Conservation (phyloP, 805 yeast genomes). For the Candida chauliodis region DNA sequence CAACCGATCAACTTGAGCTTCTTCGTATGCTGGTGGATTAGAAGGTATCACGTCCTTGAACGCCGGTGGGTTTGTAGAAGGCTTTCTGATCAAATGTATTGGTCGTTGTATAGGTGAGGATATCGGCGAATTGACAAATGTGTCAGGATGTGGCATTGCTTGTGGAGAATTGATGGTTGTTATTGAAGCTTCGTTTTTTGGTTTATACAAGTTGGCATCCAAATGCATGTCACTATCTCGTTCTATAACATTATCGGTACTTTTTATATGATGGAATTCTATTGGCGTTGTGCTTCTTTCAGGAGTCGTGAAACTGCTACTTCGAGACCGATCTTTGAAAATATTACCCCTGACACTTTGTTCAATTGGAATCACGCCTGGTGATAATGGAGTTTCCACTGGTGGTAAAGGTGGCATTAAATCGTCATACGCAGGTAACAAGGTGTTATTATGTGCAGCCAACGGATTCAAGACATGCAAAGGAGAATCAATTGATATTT, state of each 20-base stretch:
- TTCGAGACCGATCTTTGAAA: slow-evolving; percentile 4
- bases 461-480: slow-evolving; percentile 73
- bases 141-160: slow-evolving; percentile 49
- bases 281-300: slow-evolving; percentile 4
- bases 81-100: slow-evolving; percentile 50
- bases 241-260: slow-evolving; percentile 30
- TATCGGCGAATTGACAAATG: slow-evolving; percentile 40
- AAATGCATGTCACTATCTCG: slow-evolving; percentile 38
- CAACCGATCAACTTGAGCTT: neutral
- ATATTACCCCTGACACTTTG: slow-evolving; percentile 6
- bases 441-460: slow-evolving; percentile 78
- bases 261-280: slow-evolving; percentile 26
- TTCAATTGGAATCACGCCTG: slow-evolving; percentile 50
- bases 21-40: slow-evolving; percentile 28
- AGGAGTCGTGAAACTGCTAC: neutral
- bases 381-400: slow-evolving; percentile 39
- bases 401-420: slow-evolving; percentile 9
- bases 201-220: slow-evolving; percentile 51
- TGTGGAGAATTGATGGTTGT: slow-evolving; percentile 57
- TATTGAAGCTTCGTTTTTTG: slow-evolving; percentile 34
- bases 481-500: slow-evolving; percentile 93
- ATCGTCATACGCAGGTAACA: slow-evolving; percentile 66
- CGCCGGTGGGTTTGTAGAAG: slow-evolving; percentile 62
- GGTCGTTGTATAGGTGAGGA: slow-evolving; percentile 43
- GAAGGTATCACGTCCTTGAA: slow-evolving; percentile 35